Evolutionary conservation across 257 asterid genomes (phyloP).

Genomic region (Solanum sparsipilum): DNA sequence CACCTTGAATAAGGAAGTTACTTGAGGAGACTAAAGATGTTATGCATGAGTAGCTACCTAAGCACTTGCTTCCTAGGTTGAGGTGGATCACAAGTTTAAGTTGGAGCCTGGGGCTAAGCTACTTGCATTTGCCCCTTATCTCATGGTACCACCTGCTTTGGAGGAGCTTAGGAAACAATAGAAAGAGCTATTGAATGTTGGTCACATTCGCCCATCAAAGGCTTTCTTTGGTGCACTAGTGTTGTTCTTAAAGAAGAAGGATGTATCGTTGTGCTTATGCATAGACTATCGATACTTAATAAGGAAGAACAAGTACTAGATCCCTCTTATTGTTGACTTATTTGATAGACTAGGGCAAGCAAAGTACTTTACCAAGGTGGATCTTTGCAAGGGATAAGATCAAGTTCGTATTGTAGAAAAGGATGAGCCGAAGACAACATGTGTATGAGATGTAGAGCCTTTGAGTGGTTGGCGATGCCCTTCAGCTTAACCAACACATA

Average conservation of each 20-base stretch:
- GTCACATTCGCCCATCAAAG: not conserved
- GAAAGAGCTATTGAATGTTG: not conserved
- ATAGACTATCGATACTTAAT: not conserved
- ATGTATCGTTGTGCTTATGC: not conserved
- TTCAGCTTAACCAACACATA: not conserved
- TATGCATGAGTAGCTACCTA: not conserved
- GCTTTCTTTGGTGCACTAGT: not conserved
- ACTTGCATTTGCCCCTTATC: not conserved
- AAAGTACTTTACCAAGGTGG: not conserved
- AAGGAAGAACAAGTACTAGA: not conserved
- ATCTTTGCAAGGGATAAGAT: not conserved
- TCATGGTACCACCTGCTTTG: not conserved
- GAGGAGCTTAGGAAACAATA: not conserved
- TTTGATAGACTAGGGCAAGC: not conserved
- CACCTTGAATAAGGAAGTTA: not conserved
- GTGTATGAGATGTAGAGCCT: not conserved
- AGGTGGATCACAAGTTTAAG: not conserved
- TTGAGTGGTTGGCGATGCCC: not conserved
- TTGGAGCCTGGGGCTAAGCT: not conserved
- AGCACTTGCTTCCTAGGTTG: not conserved
- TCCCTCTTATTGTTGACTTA: not conserved
- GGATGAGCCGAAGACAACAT: not conserved
- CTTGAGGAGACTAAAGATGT: not conserved
- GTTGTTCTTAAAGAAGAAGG: not conserved
- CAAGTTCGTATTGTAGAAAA: not conserved